Percentiles rank a stretch among this genome's conserved stretches.
phyloP scores from a whole-genome alignment of 2,329 filamentous ascomycete species.

The Chaetomium olivaceum region DNA sequence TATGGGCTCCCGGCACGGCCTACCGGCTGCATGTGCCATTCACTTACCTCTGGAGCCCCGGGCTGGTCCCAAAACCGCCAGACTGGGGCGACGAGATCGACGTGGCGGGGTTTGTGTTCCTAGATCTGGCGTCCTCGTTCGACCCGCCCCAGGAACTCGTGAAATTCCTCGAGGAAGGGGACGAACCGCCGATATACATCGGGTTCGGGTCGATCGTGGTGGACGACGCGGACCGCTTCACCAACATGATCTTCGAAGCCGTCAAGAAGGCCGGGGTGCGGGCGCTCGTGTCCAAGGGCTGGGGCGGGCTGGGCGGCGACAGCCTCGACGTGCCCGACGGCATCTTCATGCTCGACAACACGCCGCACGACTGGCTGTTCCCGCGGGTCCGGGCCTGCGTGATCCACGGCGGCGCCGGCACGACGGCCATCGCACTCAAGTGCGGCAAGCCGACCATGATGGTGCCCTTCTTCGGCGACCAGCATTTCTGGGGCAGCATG shows the following conservation, averaged over 20 bases:
- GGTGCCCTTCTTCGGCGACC: conserved; percentile 78
- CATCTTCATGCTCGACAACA: conserved; percentile 72
- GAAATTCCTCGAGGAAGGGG: conserved; percentile 56
- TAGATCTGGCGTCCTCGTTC: conserved; percentile 65
- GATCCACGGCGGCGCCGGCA: conserved; percentile 77
- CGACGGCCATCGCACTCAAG: conserved; percentile 72
- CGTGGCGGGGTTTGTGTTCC: conserved; percentile 76
- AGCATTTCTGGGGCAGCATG: conserved; percentile 76
- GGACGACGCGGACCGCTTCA: conserved; percentile 69
- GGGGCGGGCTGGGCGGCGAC: conserved; percentile 68
- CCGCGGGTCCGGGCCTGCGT: conserved; percentile 65
- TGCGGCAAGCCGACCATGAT: conserved; percentile 72
- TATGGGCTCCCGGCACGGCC: conserved; percentile 74
- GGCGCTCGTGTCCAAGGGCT: conserved; percentile 72
- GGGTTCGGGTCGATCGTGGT: conserved; percentile 77
- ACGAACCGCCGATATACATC: conserved; percentile 66
- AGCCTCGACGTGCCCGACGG: conserved; percentile 57
- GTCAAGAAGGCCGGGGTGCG: conserved; percentile 65
- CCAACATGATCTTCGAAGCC: conserved; percentile 69
- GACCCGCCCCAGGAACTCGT: conserved; percentile 57
- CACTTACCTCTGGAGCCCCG: conserved; percentile 71
- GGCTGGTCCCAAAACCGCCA: conserved; percentile 63
- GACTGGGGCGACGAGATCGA: conserved; percentile 72
- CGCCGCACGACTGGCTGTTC: conserved; percentile 77
- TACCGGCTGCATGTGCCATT: conserved; percentile 74